phyloP scores from a whole-genome alignment of 805 yeast genomes.

The Hanseniaspora pseudoguilliermondii region DNA sequence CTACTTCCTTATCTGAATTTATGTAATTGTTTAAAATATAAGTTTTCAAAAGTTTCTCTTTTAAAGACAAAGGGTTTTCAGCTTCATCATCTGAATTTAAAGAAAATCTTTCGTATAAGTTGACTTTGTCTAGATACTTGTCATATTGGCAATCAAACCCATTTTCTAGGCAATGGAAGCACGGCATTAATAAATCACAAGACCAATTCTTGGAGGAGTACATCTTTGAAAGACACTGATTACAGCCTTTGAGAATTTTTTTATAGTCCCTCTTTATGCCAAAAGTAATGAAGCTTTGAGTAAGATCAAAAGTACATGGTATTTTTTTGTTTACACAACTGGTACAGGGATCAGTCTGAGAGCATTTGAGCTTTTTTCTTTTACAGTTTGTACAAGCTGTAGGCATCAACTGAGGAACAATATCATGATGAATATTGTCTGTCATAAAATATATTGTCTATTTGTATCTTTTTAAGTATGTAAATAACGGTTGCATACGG shows the following conservation, averaged over 20 bases:
- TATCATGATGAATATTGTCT: neutral
- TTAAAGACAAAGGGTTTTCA: neutral
- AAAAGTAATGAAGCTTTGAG: neutral
- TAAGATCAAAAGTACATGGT: conserved; percentile 19
- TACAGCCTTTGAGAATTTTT: conserved; percentile 6
- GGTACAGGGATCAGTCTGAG: conserved; percentile 25
- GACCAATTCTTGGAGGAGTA: neutral
- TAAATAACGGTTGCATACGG: too few species aligned
- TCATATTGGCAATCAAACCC: conserved; percentile 10
- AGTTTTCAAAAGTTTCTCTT: neutral
- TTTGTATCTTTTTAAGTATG: too few species aligned
- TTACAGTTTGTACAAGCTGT: conserved; percentile 18
- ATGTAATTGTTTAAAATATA: conserved; percentile 9
- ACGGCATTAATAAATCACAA: conserved; percentile 10
- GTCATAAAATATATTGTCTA: neutral
- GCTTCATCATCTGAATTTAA: neutral
- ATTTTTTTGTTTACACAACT: conserved; percentile 24
- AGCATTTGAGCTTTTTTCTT: conserved; percentile 26
- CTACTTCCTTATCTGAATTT: neutral
- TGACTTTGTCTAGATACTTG: neutral
- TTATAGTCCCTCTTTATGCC: conserved; percentile 4
- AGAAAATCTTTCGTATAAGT: neutral
- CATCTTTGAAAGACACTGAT: conserved; percentile 8
- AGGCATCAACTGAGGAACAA: neutral
- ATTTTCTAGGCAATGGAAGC: conserved; percentile 7